Percentiles rank a stretch among this genome's conserved stretches.
phyloP scores from a whole-genome alignment of 148 eudicot genomes.

The Rhododendron simsii region DNA sequence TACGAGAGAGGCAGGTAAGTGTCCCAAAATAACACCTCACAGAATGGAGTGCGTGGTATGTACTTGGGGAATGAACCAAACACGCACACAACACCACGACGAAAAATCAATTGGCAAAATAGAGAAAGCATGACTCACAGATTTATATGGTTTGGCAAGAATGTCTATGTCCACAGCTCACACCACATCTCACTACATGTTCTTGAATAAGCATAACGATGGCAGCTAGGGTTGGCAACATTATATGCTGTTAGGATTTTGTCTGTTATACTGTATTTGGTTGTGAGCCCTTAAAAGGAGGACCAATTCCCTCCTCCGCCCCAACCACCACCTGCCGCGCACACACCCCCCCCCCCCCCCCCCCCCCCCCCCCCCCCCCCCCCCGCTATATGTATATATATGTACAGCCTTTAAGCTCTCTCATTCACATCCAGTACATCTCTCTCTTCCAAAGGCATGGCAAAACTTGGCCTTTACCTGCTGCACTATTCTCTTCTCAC shows the following conservation, averaged over 20 bases:
- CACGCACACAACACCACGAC: not conserved
- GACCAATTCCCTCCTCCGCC: no score
- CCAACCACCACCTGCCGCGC: no score
- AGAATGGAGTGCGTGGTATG: not conserved
- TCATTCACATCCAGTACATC: not conserved
- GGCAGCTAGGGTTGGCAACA: not conserved
- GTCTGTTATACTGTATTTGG: not conserved
- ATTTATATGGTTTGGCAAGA: not conserved
- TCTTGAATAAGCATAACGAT: not conserved
- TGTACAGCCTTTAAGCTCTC: not conserved
- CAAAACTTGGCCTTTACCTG: constrained; percentile 16
- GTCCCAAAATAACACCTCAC: not conserved
- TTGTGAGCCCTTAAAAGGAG: not conserved
- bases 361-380: no score
- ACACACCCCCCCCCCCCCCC: no score
- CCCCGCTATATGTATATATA: no score
- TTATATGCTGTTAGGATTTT: not conserved
- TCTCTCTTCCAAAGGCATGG: constrained; percentile 14
- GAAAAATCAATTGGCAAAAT: not conserved
- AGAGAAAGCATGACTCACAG: not conserved
- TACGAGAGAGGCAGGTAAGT: not conserved
- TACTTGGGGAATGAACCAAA: not conserved
- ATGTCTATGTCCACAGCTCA: not conserved
- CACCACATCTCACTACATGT: not conserved
- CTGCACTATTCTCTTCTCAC: not conserved